Base-by-base conservation (phyloP, 2,329 filamentous ascomycete species). In the Colletotrichum sp. region DNA sequence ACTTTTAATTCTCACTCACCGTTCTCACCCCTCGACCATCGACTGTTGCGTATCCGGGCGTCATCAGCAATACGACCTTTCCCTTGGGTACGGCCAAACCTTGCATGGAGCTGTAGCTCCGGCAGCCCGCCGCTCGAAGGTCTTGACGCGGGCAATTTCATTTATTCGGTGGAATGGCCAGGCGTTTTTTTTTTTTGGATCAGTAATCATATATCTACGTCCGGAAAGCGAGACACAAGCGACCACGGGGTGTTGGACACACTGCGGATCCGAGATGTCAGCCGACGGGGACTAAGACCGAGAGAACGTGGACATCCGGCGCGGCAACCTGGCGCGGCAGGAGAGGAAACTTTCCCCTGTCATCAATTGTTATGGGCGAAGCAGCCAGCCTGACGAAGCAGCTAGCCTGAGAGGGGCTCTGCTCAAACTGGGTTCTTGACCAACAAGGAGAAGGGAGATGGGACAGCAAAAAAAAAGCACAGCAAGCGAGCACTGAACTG, bases 401-500 rank as follows among this genome's bases (percentile, higher is more conserved):
- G 16, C 36, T 16, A 39, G 39, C 39, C 39, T 52, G 44, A 21
- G 44, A 52, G n/a, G 18, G 44, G 44, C 6, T 52, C 44, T n/a
- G n/a, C 44, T 52, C 44, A 52, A 52, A 21, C n/a, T 52, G n/a
- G 44, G 10, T 13, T 52, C 12, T 52, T 21, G 3, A 52, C 44
- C 44, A 52, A 52, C 44, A 65, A 28, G 57, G 36, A 49, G n/a
- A 18, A 24, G 68, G 15, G 67, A 39, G 8, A 32, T 12, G 21
- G 30, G 39, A 49, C 18, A 30, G n/a, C 62, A 63, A 52, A 28
- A 24, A 52, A 63, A 66, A 71, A 52, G 60, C 74, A 76, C 64
- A 69, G 74, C 74, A 59, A 76, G 74, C 74, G 74, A 74, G 74
- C 70, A 64, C 39, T 72, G 73, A 57, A 59, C 59, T 72, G 39